These are phyloP conservation scores for Phycomyces blakesleeanus DNA, from an alignment of 192 early-diverging fungal species.

Conservation along the genomic window DNA sequence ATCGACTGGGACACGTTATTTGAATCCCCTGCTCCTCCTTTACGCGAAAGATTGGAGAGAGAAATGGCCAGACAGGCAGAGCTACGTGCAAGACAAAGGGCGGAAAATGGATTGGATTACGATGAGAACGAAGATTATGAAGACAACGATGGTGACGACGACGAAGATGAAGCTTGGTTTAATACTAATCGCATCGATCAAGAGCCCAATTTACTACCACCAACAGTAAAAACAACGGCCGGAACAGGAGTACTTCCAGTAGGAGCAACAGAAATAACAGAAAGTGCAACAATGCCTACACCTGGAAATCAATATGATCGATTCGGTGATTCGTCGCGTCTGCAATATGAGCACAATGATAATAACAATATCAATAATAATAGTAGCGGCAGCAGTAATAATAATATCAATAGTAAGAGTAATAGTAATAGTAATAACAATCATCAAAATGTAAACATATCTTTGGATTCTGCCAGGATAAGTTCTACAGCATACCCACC, in stretches of 20 bases:
- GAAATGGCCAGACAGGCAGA: slow-evolving; percentile 12
- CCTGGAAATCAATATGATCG: slow-evolving; percentile 8
- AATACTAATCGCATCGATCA: not conserved
- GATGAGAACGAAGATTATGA: slow-evolving; percentile 15
- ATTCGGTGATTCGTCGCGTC: not conserved
- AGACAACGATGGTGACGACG: slow-evolving; percentile 16
- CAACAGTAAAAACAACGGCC: too few relatives aligned
- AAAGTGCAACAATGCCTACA: too few relatives aligned
- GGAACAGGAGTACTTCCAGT: too few relatives aligned
- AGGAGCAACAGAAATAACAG: too few relatives aligned
- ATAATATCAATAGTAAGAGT: too few relatives aligned
- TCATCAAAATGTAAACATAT: too few relatives aligned
- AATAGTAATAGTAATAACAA: too few relatives aligned
- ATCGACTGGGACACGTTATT: slow-evolving; percentile 69
- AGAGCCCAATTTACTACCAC: not conserved
- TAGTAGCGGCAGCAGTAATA: too few relatives aligned
- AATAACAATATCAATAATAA: too few relatives aligned
- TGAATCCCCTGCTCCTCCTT: slow-evolving; percentile 38
- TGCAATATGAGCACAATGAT: too few relatives aligned
- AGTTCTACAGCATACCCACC: too few relatives aligned
- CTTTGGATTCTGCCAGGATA: too few relatives aligned
- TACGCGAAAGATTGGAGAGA: slow-evolving; percentile 7
- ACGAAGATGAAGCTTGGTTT: slow-evolving; percentile 11
- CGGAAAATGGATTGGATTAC: slow-evolving; percentile 27
- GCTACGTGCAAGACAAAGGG: not conserved